A percentile compares a stretch with the other conserved stretches of the same genome.
phyloP scores from a whole-genome alignment of 2,329 filamentous ascomycete species.

The Exophiala viscosa region DNA sequence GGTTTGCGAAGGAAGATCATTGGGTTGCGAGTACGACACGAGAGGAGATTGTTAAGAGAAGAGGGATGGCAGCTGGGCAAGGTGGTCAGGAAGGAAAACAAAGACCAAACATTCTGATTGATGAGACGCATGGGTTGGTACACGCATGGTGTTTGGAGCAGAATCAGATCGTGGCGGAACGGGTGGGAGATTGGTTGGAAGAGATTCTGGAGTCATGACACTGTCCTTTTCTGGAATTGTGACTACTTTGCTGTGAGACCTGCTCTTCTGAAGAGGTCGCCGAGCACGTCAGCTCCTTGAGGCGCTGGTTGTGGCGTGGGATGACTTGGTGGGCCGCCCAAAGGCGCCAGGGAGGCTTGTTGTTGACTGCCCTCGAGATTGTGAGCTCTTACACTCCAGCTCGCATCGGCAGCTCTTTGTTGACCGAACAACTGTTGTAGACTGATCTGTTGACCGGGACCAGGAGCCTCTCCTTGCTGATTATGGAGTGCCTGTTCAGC shows the following conservation, averaged over 20 bases:
- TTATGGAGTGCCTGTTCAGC: slow-evolving; percentile 33
- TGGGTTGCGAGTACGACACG: slow-evolving; percentile 59
- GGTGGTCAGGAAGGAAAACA: slow-evolving; percentile 30
- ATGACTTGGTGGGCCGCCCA: background rate
- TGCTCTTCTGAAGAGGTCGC: slow-evolving; percentile 43
- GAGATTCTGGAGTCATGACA: slow-evolving; percentile 34
- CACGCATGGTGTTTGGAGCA: slow-evolving; percentile 58
- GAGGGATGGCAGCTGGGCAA: slow-evolving; percentile 31
- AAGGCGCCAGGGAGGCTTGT: background rate
- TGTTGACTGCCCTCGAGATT: slow-evolving; percentile 24
- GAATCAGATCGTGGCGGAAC: slow-evolving; percentile 49
- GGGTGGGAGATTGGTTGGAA: slow-evolving; percentile 47
- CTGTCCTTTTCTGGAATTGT: background rate
- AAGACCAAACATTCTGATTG: slow-evolving; percentile 54
- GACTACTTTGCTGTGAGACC: slow-evolving; percentile 32
- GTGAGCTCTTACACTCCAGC: slow-evolving; percentile 49
- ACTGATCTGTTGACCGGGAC: slow-evolving; percentile 53
- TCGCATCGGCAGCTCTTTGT: slow-evolving; percentile 51
- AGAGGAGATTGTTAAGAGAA: slow-evolving; percentile 50
- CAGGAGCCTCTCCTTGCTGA: slow-evolving; percentile 23
- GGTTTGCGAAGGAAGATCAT: slow-evolving; percentile 58
- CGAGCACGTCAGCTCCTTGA: slow-evolving; percentile 37
- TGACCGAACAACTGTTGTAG: slow-evolving; percentile 55
- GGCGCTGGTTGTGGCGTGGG: slow-evolving; percentile 1
- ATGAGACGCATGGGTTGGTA: slow-evolving; percentile 49